phyloP scores from a whole-genome alignment of 2,329 filamentous ascomycete genomes.

The Myriosclerotinia duriaeana region DNA sequence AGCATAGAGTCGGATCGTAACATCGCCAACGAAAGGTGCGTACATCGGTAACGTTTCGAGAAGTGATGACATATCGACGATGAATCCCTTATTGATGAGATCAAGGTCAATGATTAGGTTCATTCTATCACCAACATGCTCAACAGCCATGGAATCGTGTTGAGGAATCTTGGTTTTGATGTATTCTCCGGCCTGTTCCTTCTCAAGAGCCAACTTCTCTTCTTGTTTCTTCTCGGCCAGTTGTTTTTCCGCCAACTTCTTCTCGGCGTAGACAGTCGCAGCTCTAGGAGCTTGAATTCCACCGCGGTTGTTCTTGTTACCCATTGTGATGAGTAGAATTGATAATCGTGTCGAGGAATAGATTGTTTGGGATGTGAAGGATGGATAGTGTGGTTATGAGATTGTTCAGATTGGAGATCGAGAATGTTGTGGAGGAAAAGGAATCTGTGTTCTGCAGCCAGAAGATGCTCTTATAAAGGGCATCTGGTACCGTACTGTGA shows the following conservation, averaged over 20 bases:
- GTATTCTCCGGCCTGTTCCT: not conserved
- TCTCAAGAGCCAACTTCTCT: not conserved
- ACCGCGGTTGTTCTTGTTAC: constrained; percentile 4
- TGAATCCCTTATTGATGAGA: not conserved
- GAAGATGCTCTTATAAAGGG: too few species aligned
- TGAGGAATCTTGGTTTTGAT: not conserved
- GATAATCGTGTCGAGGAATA: too few species aligned
- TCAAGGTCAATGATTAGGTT: constrained; percentile 3
- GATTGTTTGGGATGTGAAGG: too few species aligned
- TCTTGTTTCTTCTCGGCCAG: too few species aligned
- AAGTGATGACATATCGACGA: not conserved
- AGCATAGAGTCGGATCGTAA: not conserved
- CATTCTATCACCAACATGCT: not conserved
- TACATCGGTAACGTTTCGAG: not conserved
- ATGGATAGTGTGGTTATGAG: too few species aligned
- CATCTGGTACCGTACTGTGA: too few species aligned
- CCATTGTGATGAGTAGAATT: not conserved
- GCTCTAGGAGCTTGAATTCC: not conserved
- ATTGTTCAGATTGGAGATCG: too few species aligned
- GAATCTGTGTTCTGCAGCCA: too few species aligned
- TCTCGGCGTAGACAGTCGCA: not conserved
- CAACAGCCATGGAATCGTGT: not conserved
- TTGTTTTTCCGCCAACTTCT: not conserved
- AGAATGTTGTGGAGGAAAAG: too few species aligned
- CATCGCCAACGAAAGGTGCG: not conserved